Evolutionary conservation across 257 asterid species (phyloP), one percentile per base, ranked within the genome.

Genomic region (Penstemon barbatus): DNA sequence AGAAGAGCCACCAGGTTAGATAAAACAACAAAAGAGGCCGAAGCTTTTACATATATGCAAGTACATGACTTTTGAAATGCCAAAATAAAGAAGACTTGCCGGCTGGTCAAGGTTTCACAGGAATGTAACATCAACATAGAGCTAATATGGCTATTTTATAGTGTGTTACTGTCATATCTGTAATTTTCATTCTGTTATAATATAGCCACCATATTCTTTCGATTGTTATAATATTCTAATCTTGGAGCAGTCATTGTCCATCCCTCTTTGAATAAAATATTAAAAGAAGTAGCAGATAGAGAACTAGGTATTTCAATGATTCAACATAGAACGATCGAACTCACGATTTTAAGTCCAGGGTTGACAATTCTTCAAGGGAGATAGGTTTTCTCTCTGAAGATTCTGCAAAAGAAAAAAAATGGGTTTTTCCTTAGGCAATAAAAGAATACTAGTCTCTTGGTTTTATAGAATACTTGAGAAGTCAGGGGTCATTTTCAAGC

Each of bases 301-400:
- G 52, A 76, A 51, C 66, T 57, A 63, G 61, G n/a, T 2, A 43
- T 42, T 55, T 39, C 33, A 52, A 15, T n/a, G 63, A 51, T 75
- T 59, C 51, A 52, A 50, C 63, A 70, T 43, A 59, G 51, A 65
- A 55, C 51, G 56, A 52, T 58, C 45, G 11, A 74, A 80, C 88
- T 80, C 74, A 83, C 88, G 85, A 73, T 78, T 83, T 93, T 65
- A 87, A 71, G 82, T 84, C 95, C 85, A 89, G 80, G 69, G 92
- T 84, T 63, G 98, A 74, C 71, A 89, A 78, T 37, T 87, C 96
- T 61, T 91, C 96, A 66, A 85, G 64, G 44, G 88, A 73, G 70
- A 85, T 61, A 44, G 78, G 70, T 60, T 77, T 89, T 73, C 78
- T 86, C 83, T 89, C 95, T 6, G 91, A 78, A 76, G 87, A 75